These are phyloP conservation scores for Blastomyces emzantsi DNA, from an alignment of 2,329 filamentous ascomycete genomes.

Conservation along the genomic window DNA sequence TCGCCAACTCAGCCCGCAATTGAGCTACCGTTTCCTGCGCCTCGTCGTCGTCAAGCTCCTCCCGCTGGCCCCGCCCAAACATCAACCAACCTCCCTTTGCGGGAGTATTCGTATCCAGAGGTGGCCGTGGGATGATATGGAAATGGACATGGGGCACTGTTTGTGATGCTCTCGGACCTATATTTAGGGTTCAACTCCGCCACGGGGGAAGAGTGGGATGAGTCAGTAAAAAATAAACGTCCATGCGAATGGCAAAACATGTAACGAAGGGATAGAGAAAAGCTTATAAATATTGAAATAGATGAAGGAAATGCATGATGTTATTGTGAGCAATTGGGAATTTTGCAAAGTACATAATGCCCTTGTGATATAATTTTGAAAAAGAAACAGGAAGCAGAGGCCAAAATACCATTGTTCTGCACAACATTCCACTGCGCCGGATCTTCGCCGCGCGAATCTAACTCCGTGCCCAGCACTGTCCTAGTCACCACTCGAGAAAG, in stretches of 20 bases:
- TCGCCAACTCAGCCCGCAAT: slow-evolving; percentile 32
- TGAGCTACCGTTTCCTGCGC: slow-evolving; percentile 29
- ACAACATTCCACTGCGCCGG: slow-evolving; percentile 90
- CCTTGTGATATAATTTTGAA: not conserved
- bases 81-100: slow-evolving; percentile 33
- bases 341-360: not conserved
- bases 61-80: slow-evolving; percentile 40
- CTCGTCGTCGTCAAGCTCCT: slow-evolving; percentile 41
- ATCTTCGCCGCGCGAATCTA: slow-evolving; percentile 50
- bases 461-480: slow-evolving; percentile 49
- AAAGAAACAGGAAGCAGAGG: not conserved
- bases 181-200: not conserved
- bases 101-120: slow-evolving; percentile 21
- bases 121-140: slow-evolving; percentile 79
- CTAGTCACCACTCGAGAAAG: slow-evolving; percentile 62
- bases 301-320: not conserved
- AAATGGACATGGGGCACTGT: slow-evolving; percentile 93
- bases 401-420: slow-evolving; percentile 69
- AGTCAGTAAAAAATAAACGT: slow-evolving; percentile 6
- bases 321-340: not conserved
- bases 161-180: slow-evolving; percentile 73
- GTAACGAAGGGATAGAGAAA: slow-evolving; percentile 5
- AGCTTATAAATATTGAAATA: slow-evolving; percentile 2
- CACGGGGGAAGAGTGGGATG: not conserved
- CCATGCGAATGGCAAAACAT: not conserved